Evolutionary conservation across 441 rosid species (phyloP), one percentile per base, ranked within the genome.

Genomic region (Erodium moschatum): DNA sequence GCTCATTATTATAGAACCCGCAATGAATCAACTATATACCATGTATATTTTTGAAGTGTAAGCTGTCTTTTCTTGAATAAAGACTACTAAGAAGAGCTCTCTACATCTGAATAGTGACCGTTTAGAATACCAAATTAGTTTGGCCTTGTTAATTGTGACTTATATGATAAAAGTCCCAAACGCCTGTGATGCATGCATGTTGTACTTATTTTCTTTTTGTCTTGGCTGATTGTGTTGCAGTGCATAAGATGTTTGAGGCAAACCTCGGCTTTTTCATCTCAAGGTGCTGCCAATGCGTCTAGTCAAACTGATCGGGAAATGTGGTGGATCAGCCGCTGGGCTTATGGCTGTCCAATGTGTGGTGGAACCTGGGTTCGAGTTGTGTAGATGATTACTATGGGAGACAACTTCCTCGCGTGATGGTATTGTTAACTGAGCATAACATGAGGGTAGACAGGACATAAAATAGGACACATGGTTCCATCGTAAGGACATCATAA

Each of bases 261-360:
- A 86, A 95, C 99, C 67, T 89, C 91, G 63, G 97, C 99, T 62
- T 90, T 92, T 82, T 80, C 88, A 60, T 86, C 90, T 16, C 83
- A 92, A 0, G 85, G 87, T 73, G 71, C 88, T 1, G 69, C 85
- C 46, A 81, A 74, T 70, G 81, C 80, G 63, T 70, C 85, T n/a
- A 81, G 79, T 77, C 87, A 79, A 67, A 88, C 78, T 46, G 96
- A 90, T 42, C 79, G 92, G 24, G 97, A 90, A 78, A 79, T 78
- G 7, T 92, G 92, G 97, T 95, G 96, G 97, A 90, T 92, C 68
- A 92, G 99, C 83, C 93, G 96, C 3, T 95, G 99, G 99, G 93
- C 89, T 42, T 85, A 84, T 52, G 92, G 98, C 52, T 95, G 99
- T 78, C 99, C 99, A 12, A 92, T 95, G 93, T 95, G 99, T 11